Percentiles rank a stretch among this genome's conserved stretches.
Evolutionary conservation across 2,329 filamentous ascomycete genomes (phyloP).

Genomic region (Penicillium psychrosexuale): DNA sequence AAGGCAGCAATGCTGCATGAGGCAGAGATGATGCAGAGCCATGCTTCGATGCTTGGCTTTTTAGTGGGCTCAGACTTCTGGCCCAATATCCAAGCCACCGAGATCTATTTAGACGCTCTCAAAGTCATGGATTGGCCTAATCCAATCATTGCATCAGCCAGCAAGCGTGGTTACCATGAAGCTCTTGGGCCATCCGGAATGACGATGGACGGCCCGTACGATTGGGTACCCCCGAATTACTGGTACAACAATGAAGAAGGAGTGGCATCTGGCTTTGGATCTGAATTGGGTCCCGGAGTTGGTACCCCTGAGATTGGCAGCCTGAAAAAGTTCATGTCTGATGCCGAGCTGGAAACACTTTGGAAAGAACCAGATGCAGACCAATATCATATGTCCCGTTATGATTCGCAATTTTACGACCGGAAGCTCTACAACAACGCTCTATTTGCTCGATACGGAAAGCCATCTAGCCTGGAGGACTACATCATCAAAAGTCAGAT

Average conservation of each 20-base stretch:
- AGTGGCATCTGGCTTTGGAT: constrained; percentile 62
- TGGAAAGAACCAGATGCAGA: constrained; percentile 55
- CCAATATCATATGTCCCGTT: constrained; percentile 60
- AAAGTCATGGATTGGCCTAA: constrained; percentile 53
- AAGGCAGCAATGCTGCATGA: constrained; percentile 58
- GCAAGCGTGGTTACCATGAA: constrained; percentile 53
- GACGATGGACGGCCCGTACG: constrained; percentile 66
- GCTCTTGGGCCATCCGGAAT: constrained; percentile 56
- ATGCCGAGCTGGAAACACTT: constrained; percentile 52
- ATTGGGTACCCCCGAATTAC: constrained; percentile 64
- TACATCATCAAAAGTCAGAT: constrained; percentile 61
- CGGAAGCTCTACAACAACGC: constrained; percentile 58
- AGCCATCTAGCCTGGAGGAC: constrained; percentile 52
- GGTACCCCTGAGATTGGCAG: constrained; percentile 59
- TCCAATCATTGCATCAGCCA: constrained; percentile 58
- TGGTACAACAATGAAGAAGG: constrained; percentile 57
- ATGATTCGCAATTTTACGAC: constrained; percentile 54
- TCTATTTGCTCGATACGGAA: constrained; percentile 53
- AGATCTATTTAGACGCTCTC: constrained; percentile 54
- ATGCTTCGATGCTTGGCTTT: constrained; percentile 58
- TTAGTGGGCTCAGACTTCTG: constrained; percentile 63
- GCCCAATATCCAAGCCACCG: constrained; percentile 57
- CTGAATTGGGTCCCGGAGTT: constrained; percentile 60
- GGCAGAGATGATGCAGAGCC: constrained; percentile 57
- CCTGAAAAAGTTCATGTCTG: constrained; percentile 53